These are phyloP conservation scores for Anacardium occidentale DNA, from an alignment of 345 rosid species.

Conservation along the genomic window DNA sequence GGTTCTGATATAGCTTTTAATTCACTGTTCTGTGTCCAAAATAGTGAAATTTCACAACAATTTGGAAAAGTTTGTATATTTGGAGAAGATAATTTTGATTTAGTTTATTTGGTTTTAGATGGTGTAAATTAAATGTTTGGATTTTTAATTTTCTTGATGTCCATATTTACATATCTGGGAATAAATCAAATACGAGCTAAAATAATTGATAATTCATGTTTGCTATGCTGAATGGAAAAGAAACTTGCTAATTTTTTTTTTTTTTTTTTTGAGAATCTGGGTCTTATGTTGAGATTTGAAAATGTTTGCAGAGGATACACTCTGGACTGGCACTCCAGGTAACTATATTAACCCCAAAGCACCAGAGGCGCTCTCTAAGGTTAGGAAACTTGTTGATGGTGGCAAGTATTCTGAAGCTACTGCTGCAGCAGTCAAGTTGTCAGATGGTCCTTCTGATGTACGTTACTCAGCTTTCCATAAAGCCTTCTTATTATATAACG, in stretches of 20 bases:
- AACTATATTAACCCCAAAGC: conserved; percentile 66
- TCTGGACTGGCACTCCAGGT: conserved; percentile 88
- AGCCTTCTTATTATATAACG: not conserved
- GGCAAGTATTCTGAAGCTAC: conserved; percentile 70
- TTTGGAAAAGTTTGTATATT: not conserved
- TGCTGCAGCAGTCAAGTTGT: conserved; percentile 55
- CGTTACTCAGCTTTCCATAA: conserved; percentile 20
- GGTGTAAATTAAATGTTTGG: not conserved
- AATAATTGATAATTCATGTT: not conserved
- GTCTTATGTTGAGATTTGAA: conserved; percentile 1
- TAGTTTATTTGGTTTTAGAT: not conserved
- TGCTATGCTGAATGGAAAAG: not conserved
- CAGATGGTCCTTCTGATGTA: conserved; percentile 63
- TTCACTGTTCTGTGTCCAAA: not conserved
- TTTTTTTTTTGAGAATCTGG: not conserved
- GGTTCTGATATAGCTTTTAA: not conserved
- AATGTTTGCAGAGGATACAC: conserved; percentile 65
- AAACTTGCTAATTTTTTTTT: not conserved
- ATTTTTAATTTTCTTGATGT: not conserved
- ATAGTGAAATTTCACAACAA: not conserved
- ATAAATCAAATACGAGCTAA: too few relatives aligned
- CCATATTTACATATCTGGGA: too few relatives aligned
- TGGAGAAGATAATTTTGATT: not conserved
- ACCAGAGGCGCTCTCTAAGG: conserved; percentile 55
- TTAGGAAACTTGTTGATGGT: conserved; percentile 70